phyloP scores from a whole-genome alignment of 345 rosid species.

The Rhodamnia argentea region DNA sequence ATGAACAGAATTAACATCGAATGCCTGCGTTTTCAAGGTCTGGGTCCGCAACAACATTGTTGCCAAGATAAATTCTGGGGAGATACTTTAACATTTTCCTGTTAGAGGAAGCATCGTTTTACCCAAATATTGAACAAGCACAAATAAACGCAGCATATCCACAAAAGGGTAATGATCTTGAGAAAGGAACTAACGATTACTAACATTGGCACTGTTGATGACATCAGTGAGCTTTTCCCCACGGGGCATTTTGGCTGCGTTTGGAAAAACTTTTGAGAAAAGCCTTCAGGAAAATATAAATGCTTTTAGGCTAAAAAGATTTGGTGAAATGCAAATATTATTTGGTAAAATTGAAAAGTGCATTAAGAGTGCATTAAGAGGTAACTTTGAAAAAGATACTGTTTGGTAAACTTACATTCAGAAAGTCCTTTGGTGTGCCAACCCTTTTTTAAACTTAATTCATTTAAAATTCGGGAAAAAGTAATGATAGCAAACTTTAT shows the following conservation, averaged over 20 bases:
- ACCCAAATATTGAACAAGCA: not conserved
- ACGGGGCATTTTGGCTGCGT: slow-evolving; percentile 29
- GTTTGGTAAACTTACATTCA: too few species aligned
- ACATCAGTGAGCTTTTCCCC: slow-evolving; percentile 89
- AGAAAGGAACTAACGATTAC: not conserved
- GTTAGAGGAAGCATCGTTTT: not conserved
- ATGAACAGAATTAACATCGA: not conserved
- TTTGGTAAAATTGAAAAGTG: too few species aligned
- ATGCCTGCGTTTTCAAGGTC: slow-evolving; percentile 82
- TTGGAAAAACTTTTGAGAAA: too few species aligned
- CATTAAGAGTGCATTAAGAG: too few species aligned
- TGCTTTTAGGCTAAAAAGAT: too few species aligned
- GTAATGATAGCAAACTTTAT: too few species aligned
- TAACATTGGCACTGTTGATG: slow-evolving; percentile 80
- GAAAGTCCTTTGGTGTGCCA: too few species aligned
- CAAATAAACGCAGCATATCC: not conserved
- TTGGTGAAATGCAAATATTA: too few species aligned
- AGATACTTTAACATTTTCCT: slow-evolving; percentile 94
- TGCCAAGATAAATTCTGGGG: slow-evolving; percentile 84
- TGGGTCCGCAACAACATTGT: slow-evolving; percentile 76
- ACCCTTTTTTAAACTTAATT: too few species aligned
- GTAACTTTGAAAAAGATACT: too few species aligned
- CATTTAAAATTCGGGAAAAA: too few species aligned
- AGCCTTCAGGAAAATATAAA: too few species aligned
- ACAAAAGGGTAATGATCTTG: not conserved